Evolutionary conservation across 192 early-diverging fungal species (phyloP).

Genomic region (Backusella liffmaniae): DNA sequence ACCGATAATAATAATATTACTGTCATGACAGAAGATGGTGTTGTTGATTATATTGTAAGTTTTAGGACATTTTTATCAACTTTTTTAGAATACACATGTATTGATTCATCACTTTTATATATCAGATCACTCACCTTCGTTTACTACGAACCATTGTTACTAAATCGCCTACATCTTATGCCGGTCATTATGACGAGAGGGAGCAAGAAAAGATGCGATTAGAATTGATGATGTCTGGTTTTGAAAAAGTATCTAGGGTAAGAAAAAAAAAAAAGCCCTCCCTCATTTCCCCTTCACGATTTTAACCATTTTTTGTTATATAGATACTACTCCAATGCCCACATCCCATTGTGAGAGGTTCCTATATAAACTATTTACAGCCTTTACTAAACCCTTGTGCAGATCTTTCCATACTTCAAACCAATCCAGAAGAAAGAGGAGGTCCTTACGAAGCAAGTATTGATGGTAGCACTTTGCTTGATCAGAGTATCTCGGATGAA

Average conservation of each 20-base stretch:
- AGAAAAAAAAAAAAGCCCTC: background rate
- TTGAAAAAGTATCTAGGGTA: conserved; percentile 41
- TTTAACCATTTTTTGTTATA: background rate
- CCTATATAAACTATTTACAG: conserved; percentile 25
- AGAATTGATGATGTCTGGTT: conserved; percentile 39
- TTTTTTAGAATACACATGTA: background rate
- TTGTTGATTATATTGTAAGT: conserved; percentile 36
- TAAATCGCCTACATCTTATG: conserved; percentile 33
- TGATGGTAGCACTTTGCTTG: background rate
- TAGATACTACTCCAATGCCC: conserved; percentile 30
- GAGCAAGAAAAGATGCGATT: conserved; percentile 34
- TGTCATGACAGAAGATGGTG: conserved; percentile 39
- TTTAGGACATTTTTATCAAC: background rate
- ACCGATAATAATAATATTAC: background rate
- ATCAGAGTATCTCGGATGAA: background rate
- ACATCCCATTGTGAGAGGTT: conserved; percentile 22
- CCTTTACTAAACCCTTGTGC: conserved; percentile 27
- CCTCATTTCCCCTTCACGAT: background rate
- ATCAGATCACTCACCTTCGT: conserved; percentile 36
- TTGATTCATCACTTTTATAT: background rate
- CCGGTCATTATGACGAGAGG: conserved; percentile 18
- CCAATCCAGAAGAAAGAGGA: background rate
- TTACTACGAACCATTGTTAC: conserved; percentile 35
- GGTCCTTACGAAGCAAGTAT: background rate
- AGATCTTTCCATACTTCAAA: background rate